phyloP scores from a whole-genome alignment of 1,284 basidiomycete genomes.

The Butyriboletus appendiculatus region DNA sequence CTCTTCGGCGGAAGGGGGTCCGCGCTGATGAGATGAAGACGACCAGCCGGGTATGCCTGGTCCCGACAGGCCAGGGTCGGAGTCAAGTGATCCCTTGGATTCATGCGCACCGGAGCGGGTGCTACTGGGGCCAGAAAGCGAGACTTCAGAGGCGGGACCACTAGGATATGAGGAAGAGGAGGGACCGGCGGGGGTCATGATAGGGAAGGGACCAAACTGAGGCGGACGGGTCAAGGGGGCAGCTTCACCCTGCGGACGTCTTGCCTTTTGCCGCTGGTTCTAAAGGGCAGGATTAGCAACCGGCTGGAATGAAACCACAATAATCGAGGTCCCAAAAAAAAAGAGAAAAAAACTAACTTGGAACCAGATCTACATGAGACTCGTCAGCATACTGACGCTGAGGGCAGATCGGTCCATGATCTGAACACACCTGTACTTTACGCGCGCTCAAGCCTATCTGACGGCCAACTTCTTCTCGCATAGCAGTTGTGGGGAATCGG shows the following conservation, averaged over 20 bases:
- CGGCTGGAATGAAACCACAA: slow-evolving; percentile 8
- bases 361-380: slow-evolving; percentile 72
- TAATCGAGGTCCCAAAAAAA: background rate
- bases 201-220: slow-evolving; percentile 61
- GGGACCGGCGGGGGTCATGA: slow-evolving; percentile 38
- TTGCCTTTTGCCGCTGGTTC: slow-evolving; percentile 82
- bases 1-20: slow-evolving; percentile 21
- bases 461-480: slow-evolving; percentile 81
- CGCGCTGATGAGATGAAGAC: slow-evolving; percentile 19
- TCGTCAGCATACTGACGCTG: slow-evolving; percentile 18
- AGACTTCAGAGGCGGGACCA: slow-evolving; percentile 9
- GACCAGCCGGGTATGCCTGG: slow-evolving; percentile 58
- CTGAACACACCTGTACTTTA: slow-evolving; percentile 74
- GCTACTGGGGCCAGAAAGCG: slow-evolving; percentile 15
- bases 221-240: slow-evolving; percentile 52
- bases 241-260: slow-evolving; percentile 58
- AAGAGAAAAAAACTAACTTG: slow-evolving; percentile 52
- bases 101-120: slow-evolving; percentile 12
- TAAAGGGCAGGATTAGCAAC: slow-evolving; percentile 35
- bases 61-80: slow-evolving; percentile 49
- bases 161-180: slow-evolving; percentile 17
- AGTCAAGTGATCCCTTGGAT: slow-evolving; percentile 33
- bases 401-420: slow-evolving; percentile 13
- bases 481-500: slow-evolving; percentile 80
- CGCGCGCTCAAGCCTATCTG: slow-evolving; percentile 82